These are phyloP conservation scores for Pistacia integerrima DNA, from an alignment of 345 rosid species.

Conservation along the genomic window DNA sequence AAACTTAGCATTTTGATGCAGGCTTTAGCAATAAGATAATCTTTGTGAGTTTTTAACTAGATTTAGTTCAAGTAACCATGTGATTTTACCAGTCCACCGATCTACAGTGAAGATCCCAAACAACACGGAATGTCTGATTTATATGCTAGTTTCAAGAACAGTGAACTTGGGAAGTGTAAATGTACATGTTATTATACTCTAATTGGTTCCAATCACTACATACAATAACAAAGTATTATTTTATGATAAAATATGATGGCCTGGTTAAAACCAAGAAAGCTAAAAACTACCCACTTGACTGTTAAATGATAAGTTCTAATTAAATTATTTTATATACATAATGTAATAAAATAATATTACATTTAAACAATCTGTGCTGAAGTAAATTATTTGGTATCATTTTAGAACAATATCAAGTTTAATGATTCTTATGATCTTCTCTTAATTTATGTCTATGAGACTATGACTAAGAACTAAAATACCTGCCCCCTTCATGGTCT, in stretches of 20 bases:
- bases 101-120: conserved; percentile 40
- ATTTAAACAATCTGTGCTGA: background rate
- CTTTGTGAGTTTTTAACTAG: background rate
- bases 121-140: conserved; percentile 3
- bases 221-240: background rate
- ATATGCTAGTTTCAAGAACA: conserved; percentile 12
- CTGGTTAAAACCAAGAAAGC: background rate
- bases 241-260: background rate
- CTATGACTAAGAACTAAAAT: too few species aligned
- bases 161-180: background rate
- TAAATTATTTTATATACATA: too few species aligned
- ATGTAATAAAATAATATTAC: background rate
- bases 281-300: background rate
- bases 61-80: conserved; percentile 17
- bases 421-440: too few species aligned
- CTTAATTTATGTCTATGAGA: too few species aligned
- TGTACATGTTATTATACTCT: background rate
- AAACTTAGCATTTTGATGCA: conserved; percentile 21
- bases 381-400: background rate
- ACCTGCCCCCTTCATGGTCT: background rate
- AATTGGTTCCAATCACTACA: background rate
- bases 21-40: conserved; percentile 11
- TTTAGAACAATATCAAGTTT: background rate
- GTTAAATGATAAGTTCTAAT: background rate
- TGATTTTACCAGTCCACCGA: conserved; percentile 14